Percentiles rank a stretch among this genome's conserved stretches.
Conservation (phyloP, 179 eudicot species). For the Camellia oleifera region DNA sequence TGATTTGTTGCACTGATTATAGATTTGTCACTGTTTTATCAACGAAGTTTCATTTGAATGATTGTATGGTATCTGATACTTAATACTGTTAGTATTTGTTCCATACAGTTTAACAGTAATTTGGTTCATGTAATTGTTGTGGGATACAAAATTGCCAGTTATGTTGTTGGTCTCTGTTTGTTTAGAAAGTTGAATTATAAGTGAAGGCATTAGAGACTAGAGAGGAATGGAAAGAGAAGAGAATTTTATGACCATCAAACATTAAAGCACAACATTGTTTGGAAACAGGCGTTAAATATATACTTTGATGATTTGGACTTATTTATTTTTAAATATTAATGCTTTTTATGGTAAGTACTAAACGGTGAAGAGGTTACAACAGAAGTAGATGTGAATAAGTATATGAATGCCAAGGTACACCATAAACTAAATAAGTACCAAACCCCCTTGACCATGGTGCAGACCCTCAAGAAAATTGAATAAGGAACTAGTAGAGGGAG, state of each 20-base stretch:
- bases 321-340: neutral
- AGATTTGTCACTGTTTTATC: no score
- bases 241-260: neutral
- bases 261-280: neutral
- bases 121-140: neutral
- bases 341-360: neutral
- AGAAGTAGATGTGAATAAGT: neutral
- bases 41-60: no score
- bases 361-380: neutral
- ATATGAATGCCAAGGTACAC: no score
- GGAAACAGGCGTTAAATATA: neutral
- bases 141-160: neutral
- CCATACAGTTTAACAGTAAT: neutral
- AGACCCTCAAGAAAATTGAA: no score
- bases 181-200: neutral
- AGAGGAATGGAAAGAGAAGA: neutral
- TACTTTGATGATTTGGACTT: neutral
- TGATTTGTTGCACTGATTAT: no score
- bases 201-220: neutral
- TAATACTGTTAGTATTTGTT: neutral
- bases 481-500: no score
- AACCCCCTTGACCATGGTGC: no score
- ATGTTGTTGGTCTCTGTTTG: neutral
- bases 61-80: neutral
- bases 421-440: no score